A percentile compares a stretch with the other conserved stretches of the same genome.
Evolutionary conservation across 2,329 filamentous ascomycete genomes (phyloP).

Genomic region (Xylariaceae sp.): DNA sequence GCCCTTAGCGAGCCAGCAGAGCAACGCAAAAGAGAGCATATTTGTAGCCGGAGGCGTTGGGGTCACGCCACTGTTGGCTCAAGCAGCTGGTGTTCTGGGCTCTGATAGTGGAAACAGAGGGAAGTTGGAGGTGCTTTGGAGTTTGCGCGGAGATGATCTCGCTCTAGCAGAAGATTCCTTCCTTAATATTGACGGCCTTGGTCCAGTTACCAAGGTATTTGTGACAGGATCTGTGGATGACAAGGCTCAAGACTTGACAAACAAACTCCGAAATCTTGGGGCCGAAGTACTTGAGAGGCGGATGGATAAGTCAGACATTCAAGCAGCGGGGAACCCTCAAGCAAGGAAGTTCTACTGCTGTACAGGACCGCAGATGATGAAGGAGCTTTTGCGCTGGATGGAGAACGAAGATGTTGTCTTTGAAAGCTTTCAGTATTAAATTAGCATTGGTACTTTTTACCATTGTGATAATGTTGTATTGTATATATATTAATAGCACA

Average conservation of each 20-base stretch:
- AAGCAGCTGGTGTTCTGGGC: conserved; percentile 49
- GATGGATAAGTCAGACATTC: conserved; percentile 40
- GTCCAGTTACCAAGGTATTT: conserved; percentile 54
- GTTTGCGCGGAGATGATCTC: conserved; percentile 57
- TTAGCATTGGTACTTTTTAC: too few species aligned
- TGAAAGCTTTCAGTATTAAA: conserved; percentile 60
- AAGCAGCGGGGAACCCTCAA: conserved; percentile 34
- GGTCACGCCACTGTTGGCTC: conserved; percentile 75
- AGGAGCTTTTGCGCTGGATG: conserved; percentile 47
- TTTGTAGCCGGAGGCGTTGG: conserved; percentile 80
- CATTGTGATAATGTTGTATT: too few species aligned
- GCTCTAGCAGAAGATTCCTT: conserved; percentile 59
- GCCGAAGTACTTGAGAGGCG: conserved; percentile 34
- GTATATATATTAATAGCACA: too few species aligned
- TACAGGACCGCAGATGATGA: conserved; percentile 40
- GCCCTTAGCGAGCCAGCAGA: conserved; percentile 26
- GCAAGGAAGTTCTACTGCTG: conserved; percentile 52
- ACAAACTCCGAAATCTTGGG: conserved; percentile 34
- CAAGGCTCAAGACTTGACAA: conserved; percentile 32
- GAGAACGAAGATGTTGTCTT: conserved; percentile 50
- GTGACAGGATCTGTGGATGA: conserved; percentile 59
- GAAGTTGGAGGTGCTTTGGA: conserved; percentile 63
- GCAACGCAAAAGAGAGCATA: conserved; percentile 33
- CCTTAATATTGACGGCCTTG: conserved; percentile 47
- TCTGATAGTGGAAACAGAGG: conserved; percentile 22